Conservation (phyloP, 768 basidiomycete species). For the Tricholoma sp. region DNA sequence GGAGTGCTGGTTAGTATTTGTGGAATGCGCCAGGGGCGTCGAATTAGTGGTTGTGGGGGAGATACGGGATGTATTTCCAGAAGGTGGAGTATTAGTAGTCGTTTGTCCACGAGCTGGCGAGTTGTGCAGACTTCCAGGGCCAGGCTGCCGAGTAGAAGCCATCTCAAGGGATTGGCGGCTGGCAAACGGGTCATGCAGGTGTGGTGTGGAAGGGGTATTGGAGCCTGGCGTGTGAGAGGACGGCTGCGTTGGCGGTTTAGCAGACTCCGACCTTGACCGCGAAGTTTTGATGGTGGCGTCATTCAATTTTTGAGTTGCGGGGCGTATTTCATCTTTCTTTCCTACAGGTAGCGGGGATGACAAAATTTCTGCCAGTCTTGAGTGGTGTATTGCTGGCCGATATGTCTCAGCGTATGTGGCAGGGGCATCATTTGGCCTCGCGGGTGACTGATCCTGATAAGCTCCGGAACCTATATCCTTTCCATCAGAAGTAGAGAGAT, state of each 20-base stretch:
- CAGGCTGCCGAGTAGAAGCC: background rate
- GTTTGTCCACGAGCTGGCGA: background rate
- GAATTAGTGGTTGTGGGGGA: background rate
- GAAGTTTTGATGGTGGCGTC: background rate
- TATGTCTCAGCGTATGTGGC: background rate
- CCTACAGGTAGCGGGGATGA: slow-evolving; percentile 16
- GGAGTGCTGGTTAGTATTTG: background rate
- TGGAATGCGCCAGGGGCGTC: background rate
- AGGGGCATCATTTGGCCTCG: background rate
- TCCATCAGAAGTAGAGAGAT: background rate
- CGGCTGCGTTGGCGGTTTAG: background rate
- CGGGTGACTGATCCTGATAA: background rate
- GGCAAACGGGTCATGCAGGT: background rate
- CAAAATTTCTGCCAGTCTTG: slow-evolving; percentile 29
- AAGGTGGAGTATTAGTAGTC: background rate
- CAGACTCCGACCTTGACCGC: background rate
- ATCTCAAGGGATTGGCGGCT: background rate
- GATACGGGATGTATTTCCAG: background rate
- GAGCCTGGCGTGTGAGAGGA: background rate
- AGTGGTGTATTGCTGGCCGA: slow-evolving; percentile 24
- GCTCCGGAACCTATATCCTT: background rate
- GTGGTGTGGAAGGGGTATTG: background rate
- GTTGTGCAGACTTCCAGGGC: background rate
- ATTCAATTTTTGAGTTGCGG: background rate
- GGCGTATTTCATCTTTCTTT: background rate